These are phyloP conservation scores for Sextonia rubra DNA, from an alignment of 164 flowering plant species.

Conservation along the genomic window DNA sequence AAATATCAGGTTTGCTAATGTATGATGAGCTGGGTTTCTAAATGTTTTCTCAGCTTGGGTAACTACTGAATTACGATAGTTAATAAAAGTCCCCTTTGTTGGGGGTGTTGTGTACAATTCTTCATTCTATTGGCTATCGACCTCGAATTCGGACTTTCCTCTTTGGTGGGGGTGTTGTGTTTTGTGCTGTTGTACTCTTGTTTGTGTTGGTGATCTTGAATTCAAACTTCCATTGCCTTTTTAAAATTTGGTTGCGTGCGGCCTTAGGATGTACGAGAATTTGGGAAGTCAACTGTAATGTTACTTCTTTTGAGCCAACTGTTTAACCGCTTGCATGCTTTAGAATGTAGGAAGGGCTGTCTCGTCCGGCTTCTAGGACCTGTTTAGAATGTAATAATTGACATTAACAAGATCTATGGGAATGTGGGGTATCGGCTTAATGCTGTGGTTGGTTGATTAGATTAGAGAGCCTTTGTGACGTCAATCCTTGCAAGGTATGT, in stretches of 20 bases:
- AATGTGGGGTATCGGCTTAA: background rate
- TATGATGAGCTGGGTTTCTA: background rate
- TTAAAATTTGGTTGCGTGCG: background rate
- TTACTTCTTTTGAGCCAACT: background rate
- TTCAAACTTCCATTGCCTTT: background rate
- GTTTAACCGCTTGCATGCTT: background rate
- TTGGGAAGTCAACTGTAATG: background rate
- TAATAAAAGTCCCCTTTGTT: background rate
- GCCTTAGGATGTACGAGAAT: background rate
- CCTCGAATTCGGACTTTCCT: background rate
- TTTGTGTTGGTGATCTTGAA: background rate
- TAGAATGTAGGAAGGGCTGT: background rate
- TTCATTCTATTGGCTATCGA: background rate
- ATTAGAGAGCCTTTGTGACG: background rate
- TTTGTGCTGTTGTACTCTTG: background rate
- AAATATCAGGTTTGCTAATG: background rate
- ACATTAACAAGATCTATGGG: background rate
- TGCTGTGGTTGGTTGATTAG: background rate
- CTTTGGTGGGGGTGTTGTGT: background rate
- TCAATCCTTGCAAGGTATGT: conserved; percentile 1
- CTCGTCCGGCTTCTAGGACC: background rate
- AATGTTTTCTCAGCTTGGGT: background rate
- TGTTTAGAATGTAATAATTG: background rate
- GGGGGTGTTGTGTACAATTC: background rate
- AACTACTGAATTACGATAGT: background rate